Base-by-base conservation (phyloP, 495 filamentous ascomycete species). In the Penicillium antarcticum region DNA sequence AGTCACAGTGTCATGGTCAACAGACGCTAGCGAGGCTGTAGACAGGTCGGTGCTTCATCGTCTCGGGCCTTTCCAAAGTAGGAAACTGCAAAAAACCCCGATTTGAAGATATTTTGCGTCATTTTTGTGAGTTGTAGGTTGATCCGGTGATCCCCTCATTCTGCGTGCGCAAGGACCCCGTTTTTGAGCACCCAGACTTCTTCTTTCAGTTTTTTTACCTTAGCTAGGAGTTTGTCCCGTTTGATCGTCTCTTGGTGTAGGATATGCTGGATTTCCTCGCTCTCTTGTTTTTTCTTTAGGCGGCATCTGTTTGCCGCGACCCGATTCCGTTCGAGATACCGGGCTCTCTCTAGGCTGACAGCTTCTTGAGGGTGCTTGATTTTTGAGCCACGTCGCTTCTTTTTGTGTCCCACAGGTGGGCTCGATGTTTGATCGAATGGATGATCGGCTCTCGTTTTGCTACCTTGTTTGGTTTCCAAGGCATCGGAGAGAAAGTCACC, bases 151-250 rank as follows among this genome's bases (percentile, higher is more conserved):
- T 46, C 42, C 19, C 45, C 42, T 23, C 50, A 52, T 13, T 18
- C 26, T 2, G 18, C 17, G 33, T 52, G 50, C 16, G 38, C 19
- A 11, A 52, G 24, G 9, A 52, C n/a, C 23, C 40, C 13, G 41
- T 52, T 52, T 33, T 52, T 45, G 14, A 52, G 42, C 17, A 23
- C 13, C 50, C 50, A 52, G 21, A 45, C 18, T 19, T 52, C 42
- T 31, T 45, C 42, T 1, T 16, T 18, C 11, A 52, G 21, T 7
- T 23, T 16, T 21, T 17, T 9, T 1, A 52, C 34, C 16, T 52
- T 17, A 9, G 50, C 50, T 14, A 39, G 8, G 1, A 52, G 34
- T 3, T 8, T 11, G 13, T 52, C 13, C 13, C 19, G 33, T n/a
- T 52, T 29, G 13, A 3, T 19, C 1, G 34, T 23, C 10, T 41